phyloP scores from a whole-genome alignment of 2,329 filamentous ascomycete species.

The Aspergillus sergii region DNA sequence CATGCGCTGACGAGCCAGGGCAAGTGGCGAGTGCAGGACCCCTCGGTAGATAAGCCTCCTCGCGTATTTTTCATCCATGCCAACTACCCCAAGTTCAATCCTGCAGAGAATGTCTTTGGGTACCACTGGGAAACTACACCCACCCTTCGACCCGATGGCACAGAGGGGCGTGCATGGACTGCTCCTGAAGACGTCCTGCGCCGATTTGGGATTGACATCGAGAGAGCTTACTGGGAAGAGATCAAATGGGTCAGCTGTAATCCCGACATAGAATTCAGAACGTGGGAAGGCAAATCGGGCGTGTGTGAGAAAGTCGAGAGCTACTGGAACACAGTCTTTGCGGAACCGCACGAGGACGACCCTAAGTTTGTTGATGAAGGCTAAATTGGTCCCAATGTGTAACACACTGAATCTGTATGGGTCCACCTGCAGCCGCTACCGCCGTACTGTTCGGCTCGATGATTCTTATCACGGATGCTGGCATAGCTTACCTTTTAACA shows the following conservation, averaged over 20 bases:
- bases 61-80: slow-evolving; percentile 45
- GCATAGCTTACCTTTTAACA: background rate
- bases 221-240: slow-evolving; percentile 45
- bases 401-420: background rate
- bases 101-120: slow-evolving; percentile 42
- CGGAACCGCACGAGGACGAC: slow-evolving; percentile 34
- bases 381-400: slow-evolving; percentile 13
- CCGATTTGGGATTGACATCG: slow-evolving; percentile 43
- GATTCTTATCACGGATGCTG: background rate
- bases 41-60: slow-evolving; percentile 32
- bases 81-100: slow-evolving; percentile 47
- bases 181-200: slow-evolving; percentile 35
- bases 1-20: slow-evolving; percentile 34
- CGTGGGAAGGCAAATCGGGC: slow-evolving; percentile 36
- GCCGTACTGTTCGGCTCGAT: background rate
- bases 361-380: slow-evolving; percentile 31
- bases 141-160: slow-evolving; percentile 38
- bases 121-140: slow-evolving; percentile 41
- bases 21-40: slow-evolving; percentile 38
- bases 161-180: slow-evolving; percentile 41
- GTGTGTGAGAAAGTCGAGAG: slow-evolving; percentile 34
- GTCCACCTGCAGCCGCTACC: background rate
- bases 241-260: slow-evolving; percentile 44
- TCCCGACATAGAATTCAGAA: slow-evolving; percentile 35
- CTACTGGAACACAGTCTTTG: slow-evolving; percentile 41